These are phyloP conservation scores for Cryphonectria parasitica DNA, from an alignment of 2,329 filamentous ascomycete species.

Conservation along the genomic window DNA sequence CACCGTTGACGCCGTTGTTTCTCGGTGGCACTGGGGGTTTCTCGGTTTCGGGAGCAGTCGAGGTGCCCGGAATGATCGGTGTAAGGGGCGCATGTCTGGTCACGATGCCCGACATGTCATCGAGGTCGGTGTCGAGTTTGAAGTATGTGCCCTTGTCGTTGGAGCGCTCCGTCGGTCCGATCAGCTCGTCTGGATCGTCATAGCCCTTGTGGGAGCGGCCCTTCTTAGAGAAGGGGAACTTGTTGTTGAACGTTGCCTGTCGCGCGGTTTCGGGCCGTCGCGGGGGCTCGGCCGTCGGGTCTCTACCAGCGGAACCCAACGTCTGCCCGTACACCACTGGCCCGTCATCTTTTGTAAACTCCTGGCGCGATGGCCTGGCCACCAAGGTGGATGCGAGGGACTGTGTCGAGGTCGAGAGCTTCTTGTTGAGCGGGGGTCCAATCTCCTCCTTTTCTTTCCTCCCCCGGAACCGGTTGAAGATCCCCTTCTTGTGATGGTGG, in stretches of 20 bases:
- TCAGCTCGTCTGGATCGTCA: slow-evolving; percentile 62
- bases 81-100: slow-evolving; percentile 71
- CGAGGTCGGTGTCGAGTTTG: slow-evolving; percentile 83
- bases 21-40: slow-evolving; percentile 38
- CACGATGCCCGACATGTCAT: slow-evolving; percentile 90
- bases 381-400: slow-evolving; percentile 48
- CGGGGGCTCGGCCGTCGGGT: slow-evolving; percentile 15
- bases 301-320: slow-evolving; percentile 27
- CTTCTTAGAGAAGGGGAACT: slow-evolving; percentile 66
- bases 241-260: slow-evolving; percentile 63
- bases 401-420: slow-evolving; percentile 56
- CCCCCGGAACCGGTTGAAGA: slow-evolving; percentile 55
- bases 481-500: slow-evolving; percentile 52
- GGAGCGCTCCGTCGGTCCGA: slow-evolving; percentile 61
- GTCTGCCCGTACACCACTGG: slow-evolving; percentile 32
- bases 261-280: slow-evolving; percentile 38
- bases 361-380: slow-evolving; percentile 51
- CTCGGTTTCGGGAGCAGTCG: slow-evolving; percentile 48
- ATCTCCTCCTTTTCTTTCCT: slow-evolving; percentile 59
- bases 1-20: slow-evolving; percentile 51
- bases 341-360: slow-evolving; percentile 46
- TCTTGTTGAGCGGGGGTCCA: slow-evolving; percentile 48
- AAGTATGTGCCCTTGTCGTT: slow-evolving; percentile 63
- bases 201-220: slow-evolving; percentile 48
- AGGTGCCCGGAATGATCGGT: slow-evolving; percentile 65